Evolutionary conservation across 129 eudicot species (phyloP).

Genomic region (Chrysanthemum seticuspe): DNA sequence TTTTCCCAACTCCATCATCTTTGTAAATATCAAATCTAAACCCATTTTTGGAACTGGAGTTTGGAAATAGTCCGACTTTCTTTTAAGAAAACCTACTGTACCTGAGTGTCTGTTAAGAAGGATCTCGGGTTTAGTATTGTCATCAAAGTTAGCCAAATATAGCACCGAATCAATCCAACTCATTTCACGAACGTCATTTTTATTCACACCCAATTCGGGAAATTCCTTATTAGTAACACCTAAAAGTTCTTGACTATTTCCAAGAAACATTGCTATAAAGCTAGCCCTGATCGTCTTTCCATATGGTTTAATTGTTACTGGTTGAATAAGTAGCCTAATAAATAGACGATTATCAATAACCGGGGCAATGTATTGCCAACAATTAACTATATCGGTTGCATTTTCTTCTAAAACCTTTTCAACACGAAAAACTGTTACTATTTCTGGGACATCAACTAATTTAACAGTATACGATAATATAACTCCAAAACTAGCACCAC

Average conservation of each 20-base stretch:
- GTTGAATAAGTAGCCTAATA: constrained; percentile 23
- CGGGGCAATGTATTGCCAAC: constrained; percentile 20
- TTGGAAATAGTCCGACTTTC: constrained; percentile 25
- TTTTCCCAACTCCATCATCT: constrained; percentile 16
- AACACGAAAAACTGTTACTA: constrained; percentile 12
- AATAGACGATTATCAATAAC: constrained; percentile 15
- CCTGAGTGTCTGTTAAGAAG: constrained; percentile 19
- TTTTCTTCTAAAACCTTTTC: constrained; percentile 16
- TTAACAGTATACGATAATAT: constrained; percentile 17
- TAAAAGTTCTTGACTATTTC: constrained; percentile 24
- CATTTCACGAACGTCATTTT: constrained; percentile 1
- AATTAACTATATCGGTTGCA: constrained; percentile 5
- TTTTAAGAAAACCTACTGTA: constrained; percentile 11
- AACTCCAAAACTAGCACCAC: constrained; percentile 31
- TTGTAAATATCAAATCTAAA: constrained; percentile 16
- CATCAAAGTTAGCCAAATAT: constrained; percentile 11
- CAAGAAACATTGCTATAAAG: constrained; percentile 28
- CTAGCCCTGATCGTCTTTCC: constrained; percentile 7
- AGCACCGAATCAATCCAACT: constrained; percentile 27
- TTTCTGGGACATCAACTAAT: constrained; percentile 23
- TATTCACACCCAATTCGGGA: constrained; percentile 23
- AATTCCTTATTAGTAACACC: constrained; percentile 14
- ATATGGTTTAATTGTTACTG: constrained; percentile 8
- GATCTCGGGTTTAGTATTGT: constrained; percentile 16
- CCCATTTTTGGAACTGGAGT: constrained; percentile 10